Conservation (phyloP, 805 yeast species). For the Pachysolen tannophilus region DNA sequence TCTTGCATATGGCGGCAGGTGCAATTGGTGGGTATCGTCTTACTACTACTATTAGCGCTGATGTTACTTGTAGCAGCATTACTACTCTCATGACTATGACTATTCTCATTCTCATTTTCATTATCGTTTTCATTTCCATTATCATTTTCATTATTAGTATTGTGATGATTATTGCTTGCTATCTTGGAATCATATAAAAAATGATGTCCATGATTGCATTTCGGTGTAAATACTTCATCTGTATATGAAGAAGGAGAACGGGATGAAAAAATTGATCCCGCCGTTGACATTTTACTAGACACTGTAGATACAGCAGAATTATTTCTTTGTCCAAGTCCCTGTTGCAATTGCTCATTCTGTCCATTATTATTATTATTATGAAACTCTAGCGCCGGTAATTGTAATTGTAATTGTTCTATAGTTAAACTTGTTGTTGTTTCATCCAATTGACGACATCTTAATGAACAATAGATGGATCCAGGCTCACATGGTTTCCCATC, state of each 20-base stretch:
- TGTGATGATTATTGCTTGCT: not conserved
- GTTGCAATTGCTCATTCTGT: not conserved
- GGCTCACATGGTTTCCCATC: slow-evolving; percentile 12
- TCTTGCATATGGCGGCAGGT: too few relatives aligned
- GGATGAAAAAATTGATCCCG: slow-evolving; percentile 2
- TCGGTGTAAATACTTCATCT: slow-evolving; percentile 1
- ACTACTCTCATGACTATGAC: not conserved
- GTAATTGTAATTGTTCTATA: too few relatives aligned
- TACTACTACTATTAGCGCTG: not conserved
- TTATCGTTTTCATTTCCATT: not conserved
- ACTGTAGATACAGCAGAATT: too few relatives aligned
- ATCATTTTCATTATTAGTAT: not conserved
- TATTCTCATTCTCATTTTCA: not conserved
- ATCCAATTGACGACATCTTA: too few relatives aligned
- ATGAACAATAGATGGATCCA: slow-evolving; percentile 11
- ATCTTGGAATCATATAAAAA: slow-evolving; percentile 5
- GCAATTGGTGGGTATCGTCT: too few relatives aligned
- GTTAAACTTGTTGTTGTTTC: too few relatives aligned
- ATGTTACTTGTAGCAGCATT: not conserved
- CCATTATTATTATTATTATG: not conserved
- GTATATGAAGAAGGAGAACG: not conserved
- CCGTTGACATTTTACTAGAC: too few relatives aligned
- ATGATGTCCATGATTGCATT: not conserved
- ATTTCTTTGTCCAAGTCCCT: not conserved
- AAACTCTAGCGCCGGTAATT: not conserved